Base-by-base conservation (phyloP, 2,329 filamentous ascomycete species). In the Penicillium sp. region DNA sequence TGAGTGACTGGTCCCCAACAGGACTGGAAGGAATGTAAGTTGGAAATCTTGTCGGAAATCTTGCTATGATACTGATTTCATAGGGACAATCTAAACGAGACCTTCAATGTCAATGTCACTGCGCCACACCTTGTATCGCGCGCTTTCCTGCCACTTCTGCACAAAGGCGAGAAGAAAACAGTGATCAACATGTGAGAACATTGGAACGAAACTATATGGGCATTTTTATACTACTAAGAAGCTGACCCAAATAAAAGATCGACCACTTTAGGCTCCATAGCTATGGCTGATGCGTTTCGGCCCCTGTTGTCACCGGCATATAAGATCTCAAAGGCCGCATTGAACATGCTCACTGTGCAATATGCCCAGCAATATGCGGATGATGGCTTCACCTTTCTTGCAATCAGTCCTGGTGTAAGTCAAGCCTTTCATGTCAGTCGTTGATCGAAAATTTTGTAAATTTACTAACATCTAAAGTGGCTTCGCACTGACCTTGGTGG, bases 241-340 rank as follows among this genome's bases (percentile, higher is more conserved):
- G 7, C 61, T 58, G 45, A 62, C 15, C 1, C 25, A 13, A 12
- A 10, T 19, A 21, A 12, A 41, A 79, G 77, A 42, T 76, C 77
- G 4, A 73, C 76, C 2, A 77, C 74, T 0, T 44, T 81, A 3
- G 79, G 77, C 29, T 81, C 79, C 0, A 75, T 81, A 5, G 53
- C 68, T 21, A 53, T 64, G 58, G 68, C 70, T 0, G 13, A 61
- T 81, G 73, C 51, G 76, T 67, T 15, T 9, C 17, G 10, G 23
- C 36, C 4, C 38, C 23, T 54, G 7, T n/a, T 7, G 10, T 23
- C 53, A 4, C 77, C 77, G 3, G 73, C 75, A 2, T 78, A 79
- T 69, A 75, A 80, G 61, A 74, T 82, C 60, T 75, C 78, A 6
- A 83, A 82, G 61, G 75, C 80, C 0, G 79, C 79, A 1, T 59